Evolutionary conservation across 805 yeast species (phyloP).

Genomic region (Monosporozyma siamensis): DNA sequence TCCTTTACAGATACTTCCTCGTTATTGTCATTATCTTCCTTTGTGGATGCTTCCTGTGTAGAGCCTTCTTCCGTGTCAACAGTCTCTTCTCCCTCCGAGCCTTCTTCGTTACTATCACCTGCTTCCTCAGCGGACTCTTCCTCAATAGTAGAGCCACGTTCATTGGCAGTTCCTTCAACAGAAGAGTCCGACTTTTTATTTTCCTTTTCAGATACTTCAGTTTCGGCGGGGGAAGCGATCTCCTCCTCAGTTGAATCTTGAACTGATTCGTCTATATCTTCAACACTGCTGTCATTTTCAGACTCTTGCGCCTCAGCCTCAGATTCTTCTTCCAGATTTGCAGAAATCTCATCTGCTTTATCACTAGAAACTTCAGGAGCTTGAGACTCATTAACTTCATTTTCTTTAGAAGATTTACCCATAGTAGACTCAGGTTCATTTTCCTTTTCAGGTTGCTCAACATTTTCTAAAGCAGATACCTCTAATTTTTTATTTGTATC

Average conservation of each 20-base stretch:
- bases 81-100: neutral
- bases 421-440: no score
- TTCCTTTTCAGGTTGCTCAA: neutral
- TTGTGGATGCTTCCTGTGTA: no score
- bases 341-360: neutral
- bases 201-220: neutral
- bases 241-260: no score
- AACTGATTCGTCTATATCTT: no score
- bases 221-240: no score
- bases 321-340: no score
- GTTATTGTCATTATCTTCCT: no score
- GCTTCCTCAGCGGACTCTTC: no score
- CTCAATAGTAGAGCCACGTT: no score
- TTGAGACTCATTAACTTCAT: neutral
- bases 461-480: neutral
- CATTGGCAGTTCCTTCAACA: no score
- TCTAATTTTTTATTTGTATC: neutral
- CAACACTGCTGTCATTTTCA: neutral
- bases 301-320: neutral
- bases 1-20: neutral
- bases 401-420: no score
- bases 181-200: slow-evolving; percentile 6
- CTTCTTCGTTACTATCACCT: slow-evolving; percentile 10
- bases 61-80: no score
- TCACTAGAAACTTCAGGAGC: neutral